Base-by-base conservation (phyloP, 495 filamentous ascomycete species). In the Penicillium paradoxum region DNA sequence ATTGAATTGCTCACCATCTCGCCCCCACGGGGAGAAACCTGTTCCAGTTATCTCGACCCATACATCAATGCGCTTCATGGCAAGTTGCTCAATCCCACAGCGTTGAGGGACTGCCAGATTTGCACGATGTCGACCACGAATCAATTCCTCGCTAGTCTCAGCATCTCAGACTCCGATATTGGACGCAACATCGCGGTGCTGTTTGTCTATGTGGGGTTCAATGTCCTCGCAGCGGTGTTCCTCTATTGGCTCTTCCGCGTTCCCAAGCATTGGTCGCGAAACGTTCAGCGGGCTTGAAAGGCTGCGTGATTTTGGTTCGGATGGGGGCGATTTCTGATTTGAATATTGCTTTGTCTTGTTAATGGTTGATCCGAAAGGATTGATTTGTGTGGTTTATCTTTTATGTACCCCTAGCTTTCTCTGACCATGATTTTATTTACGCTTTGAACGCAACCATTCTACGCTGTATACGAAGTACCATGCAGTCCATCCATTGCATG, bases 171-270 rank as follows among this genome's bases (percentile, higher is more conserved):
- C 56, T 55, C 53, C 2, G 76, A 86, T 15, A 69, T 81, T 42
- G 88, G 85, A 85, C 75, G 85, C 46, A 85, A 90, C 62, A 83
- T 90, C 53, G 87, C 86, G 11, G 69, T 88, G 24, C 65, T 86
- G 56, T 92, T 77, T 68, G 83, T 72, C 0, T 95, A 84, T 60
- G 76, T 92, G 49, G 67, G 78, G n/a, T 89, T 93, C 70, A 96
- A 96, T 65, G 69, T 91, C 51, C 59, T 72, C n/a, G 84, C 66
- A 19, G 90, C 89, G 0, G 62, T 92, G 17, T 73, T 78, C 37
- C 62, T 96, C 15, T 96, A 95, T 69, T 95, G 87, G 86, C 65
- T 91, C 47, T 77, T 80, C 6, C 74, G 90, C 6, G 86, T 95
- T 45, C 88, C 88, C 14, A 91, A 90, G 78, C 81, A 75, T 54